Conservation (phyloP, 305 asterid species). For the Fraxinus paxiana region DNA sequence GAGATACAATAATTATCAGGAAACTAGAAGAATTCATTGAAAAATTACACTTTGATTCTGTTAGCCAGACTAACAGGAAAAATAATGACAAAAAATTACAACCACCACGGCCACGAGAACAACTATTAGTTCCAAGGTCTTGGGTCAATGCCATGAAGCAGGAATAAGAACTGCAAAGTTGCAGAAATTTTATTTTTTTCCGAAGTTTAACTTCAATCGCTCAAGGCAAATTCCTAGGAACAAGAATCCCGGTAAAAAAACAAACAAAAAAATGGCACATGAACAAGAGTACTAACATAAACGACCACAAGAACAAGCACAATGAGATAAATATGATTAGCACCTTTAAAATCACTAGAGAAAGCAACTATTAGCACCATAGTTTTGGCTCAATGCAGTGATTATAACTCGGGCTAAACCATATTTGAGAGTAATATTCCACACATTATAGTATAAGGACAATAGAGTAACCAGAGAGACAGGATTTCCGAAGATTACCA, state of each 20-base stretch:
- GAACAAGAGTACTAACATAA: neutral
- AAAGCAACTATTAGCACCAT: constrained; percentile 11
- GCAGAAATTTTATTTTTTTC: neutral
- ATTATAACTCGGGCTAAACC: constrained; percentile 12
- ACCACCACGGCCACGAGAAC: neutral
- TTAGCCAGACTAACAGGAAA: neutral
- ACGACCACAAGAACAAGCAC: neutral
- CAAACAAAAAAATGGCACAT: neutral
- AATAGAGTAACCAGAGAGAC: constrained; percentile 7
- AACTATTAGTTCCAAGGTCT: neutral
- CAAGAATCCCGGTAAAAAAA: neutral
- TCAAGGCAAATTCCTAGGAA: neutral
- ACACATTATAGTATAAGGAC: constrained; percentile 3
- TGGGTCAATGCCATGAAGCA: neutral
- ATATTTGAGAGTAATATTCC: constrained; percentile 7
- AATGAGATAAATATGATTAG: neutral
- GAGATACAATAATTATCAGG: constrained; percentile 6
- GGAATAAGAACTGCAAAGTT: neutral
- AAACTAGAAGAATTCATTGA: neutral
- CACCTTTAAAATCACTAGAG: neutral
- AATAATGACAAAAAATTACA: neutral
- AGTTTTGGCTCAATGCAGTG: neutral
- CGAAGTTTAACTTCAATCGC: neutral
- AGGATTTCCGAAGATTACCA: constrained; percentile 35
- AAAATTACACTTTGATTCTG: neutral